A percentile compares a stretch with the other conserved stretches of the same genome.
These are phyloP conservation scores for Auricularia sp. DNA, from an alignment of 768 basidiomycete species.

Conservation along the genomic window DNA sequence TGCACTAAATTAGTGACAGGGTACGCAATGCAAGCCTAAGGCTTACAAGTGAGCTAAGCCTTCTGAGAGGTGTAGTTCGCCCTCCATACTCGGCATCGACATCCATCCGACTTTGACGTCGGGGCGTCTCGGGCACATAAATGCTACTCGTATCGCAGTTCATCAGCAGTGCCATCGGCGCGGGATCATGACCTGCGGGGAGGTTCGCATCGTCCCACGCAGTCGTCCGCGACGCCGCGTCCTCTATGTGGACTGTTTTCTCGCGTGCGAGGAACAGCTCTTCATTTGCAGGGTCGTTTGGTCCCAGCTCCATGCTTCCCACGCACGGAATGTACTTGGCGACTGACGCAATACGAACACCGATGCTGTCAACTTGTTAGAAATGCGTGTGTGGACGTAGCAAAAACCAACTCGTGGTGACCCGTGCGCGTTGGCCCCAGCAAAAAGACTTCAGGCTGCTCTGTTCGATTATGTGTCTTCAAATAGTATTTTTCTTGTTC, in stretches of 20 bases:
- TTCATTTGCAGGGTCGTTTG: conserved; percentile 46
- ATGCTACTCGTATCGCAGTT: conserved; percentile 8
- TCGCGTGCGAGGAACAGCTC: conserved; percentile 27
- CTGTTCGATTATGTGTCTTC: conserved; percentile 62
- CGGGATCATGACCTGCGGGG: conserved; percentile 10
- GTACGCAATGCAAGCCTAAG: not conserved
- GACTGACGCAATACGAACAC: conserved; percentile 63
- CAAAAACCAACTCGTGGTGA: conserved; percentile 51
- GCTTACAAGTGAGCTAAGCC: not conserved
- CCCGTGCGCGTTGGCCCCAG: conserved; percentile 62
- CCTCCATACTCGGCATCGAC: not conserved
- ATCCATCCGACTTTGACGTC: not conserved
- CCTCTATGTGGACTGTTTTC: conserved; percentile 9
- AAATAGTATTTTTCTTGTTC: conserved; percentile 74
- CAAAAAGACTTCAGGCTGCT: conserved; percentile 64
- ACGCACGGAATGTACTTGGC: conserved; percentile 61
- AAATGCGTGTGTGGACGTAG: not conserved
- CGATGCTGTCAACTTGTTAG: conserved; percentile 37
- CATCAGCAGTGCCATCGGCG: no score
- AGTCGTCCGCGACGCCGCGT: not conserved
- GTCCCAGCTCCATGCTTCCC: conserved; percentile 29
- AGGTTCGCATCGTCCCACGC: not conserved
- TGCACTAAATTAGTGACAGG: not conserved
- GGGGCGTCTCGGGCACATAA: not conserved
- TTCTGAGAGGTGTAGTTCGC: not conserved